A percentile compares a stretch with the other conserved stretches of the same genome.
Conservation (phyloP, 1,284 basidiomycete species). For the Phellopilus nigrolimitatus region DNA sequence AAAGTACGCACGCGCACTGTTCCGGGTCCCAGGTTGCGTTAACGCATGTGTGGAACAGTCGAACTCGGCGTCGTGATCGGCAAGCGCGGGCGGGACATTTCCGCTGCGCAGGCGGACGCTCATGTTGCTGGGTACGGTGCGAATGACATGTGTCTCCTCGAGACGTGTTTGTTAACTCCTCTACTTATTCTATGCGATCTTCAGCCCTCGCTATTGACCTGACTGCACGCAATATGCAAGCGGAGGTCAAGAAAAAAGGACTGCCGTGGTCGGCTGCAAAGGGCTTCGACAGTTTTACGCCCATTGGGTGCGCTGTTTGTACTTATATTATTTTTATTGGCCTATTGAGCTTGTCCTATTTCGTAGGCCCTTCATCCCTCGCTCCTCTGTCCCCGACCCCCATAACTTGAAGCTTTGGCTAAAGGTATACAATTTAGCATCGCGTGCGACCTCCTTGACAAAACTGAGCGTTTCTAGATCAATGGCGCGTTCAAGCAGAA, state of each 20-base stretch:
- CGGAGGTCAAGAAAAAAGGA: slow-evolving; percentile 87
- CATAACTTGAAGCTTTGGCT: slow-evolving; percentile 74
- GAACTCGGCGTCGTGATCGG: slow-evolving; percentile 97
- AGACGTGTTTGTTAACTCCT: background rate
- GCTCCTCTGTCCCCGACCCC: slow-evolving; percentile 64
- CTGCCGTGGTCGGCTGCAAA: slow-evolving; percentile 94
- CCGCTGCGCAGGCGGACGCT: slow-evolving; percentile 62
- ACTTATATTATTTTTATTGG: background rate
- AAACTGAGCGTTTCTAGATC: slow-evolving; percentile 44
- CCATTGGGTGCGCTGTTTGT: slow-evolving; percentile 54
- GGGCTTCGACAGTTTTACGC: slow-evolving; percentile 87
- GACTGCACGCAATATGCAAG: slow-evolving; percentile 95
- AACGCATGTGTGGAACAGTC: slow-evolving; percentile 56
- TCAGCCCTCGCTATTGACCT: slow-evolving; percentile 90
- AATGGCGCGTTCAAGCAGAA: slow-evolving; percentile 83
- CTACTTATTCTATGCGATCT: slow-evolving; percentile 12
- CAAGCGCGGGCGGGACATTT: slow-evolving; percentile 78
- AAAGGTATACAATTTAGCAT: too few species aligned
- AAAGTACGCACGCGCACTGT: slow-evolving; percentile 59
- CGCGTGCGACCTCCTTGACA: too few species aligned
- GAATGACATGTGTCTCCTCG: slow-evolving; percentile 25
- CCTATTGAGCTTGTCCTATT: slow-evolving; percentile 12
- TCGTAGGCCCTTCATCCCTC: slow-evolving; percentile 75
- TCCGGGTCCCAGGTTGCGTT: too few species aligned
- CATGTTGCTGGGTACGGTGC: slow-evolving; percentile 90